Percentiles rank a stretch among this genome's conserved stretches.
phyloP scores from a whole-genome alignment of 2,329 filamentous ascomycete genomes.

The Xylariales sp. region DNA sequence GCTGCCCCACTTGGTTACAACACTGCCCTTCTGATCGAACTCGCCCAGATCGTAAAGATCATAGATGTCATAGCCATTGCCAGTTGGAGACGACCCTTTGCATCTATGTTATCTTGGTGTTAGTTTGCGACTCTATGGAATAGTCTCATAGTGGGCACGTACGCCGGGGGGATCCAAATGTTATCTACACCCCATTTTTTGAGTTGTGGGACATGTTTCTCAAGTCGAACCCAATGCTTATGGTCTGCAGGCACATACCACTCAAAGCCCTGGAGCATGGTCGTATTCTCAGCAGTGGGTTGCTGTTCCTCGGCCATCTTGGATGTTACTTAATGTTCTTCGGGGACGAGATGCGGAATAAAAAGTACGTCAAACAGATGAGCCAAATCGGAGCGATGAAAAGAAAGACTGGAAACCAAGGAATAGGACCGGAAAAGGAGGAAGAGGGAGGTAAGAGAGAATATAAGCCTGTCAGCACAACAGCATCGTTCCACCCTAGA shows the following conservation, averaged over 20 bases:
- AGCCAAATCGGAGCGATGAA: too few relatives aligned
- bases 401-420: too few relatives aligned
- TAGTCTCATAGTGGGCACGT: not conserved
- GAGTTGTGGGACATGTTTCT: slow-evolving; percentile 45
- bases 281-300: slow-evolving; percentile 15
- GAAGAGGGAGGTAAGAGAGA: too few relatives aligned
- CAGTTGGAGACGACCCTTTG: slow-evolving; percentile 55
- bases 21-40: slow-evolving; percentile 64
- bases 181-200: slow-evolving; percentile 57
- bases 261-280: slow-evolving; percentile 61
- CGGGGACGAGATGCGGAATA: too few relatives aligned
- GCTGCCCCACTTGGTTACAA: slow-evolving; percentile 64
- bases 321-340: too few relatives aligned
- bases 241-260: slow-evolving; percentile 64
- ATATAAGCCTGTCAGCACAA: too few relatives aligned
- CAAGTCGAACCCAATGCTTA: slow-evolving; percentile 57
- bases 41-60: slow-evolving; percentile 69
- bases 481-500: too few relatives aligned
- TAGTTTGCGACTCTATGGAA: not conserved
- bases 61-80: slow-evolving; percentile 68
- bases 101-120: slow-evolving; percentile 30
- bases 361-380: too few relatives aligned
- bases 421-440: too few relatives aligned
- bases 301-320: slow-evolving; percentile 15
- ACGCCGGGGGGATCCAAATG: slow-evolving; percentile 65